Percentiles rank a stretch among this genome's conserved stretches.
Conservation (phyloP, 495 filamentous ascomycete species). For the Aeminium ludgeri region DNA sequence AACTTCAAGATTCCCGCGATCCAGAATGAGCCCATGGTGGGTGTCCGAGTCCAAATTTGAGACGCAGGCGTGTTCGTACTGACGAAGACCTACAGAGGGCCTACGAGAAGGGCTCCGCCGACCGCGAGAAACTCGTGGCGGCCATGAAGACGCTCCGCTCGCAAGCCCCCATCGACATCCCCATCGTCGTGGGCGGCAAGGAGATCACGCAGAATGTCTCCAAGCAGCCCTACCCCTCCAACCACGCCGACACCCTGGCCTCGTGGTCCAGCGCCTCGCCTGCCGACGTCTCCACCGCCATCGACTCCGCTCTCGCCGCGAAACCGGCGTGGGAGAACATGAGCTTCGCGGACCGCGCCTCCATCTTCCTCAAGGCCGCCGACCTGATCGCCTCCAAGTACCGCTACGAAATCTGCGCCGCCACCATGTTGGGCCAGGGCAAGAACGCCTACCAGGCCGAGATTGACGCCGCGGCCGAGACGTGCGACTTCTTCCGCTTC, state of each 20-base stretch:
- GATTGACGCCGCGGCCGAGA: constrained; percentile 85
- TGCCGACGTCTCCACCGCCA: constrained; percentile 55
- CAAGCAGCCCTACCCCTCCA: constrained; percentile 56
- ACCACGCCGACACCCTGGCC: constrained; percentile 55
- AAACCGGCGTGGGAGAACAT: constrained; percentile 66
- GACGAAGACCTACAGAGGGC: constrained; percentile 43
- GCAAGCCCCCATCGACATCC: constrained; percentile 49
- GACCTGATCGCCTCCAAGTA: constrained; percentile 80
- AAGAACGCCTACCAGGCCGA: constrained; percentile 96
- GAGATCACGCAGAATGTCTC: constrained; percentile 39
- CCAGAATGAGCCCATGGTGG: constrained; percentile 84
- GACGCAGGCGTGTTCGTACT: neutral
- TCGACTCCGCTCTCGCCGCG: constrained; percentile 62
- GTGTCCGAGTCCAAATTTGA: constrained; percentile 19
- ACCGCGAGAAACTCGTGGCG: constrained; percentile 54
- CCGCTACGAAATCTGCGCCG: constrained; percentile 80
- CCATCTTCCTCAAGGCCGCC: constrained; percentile 83
- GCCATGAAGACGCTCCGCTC: constrained; percentile 46
- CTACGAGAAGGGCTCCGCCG: constrained; percentile 64
- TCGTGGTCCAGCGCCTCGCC: constrained; percentile 60
- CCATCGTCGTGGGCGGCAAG: constrained; percentile 62
- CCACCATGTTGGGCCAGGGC: constrained; percentile 85
- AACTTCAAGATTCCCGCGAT: constrained; percentile 76
- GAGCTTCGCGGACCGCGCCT: constrained; percentile 78
- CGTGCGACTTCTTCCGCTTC: constrained; percentile 69